Evolutionary conservation across 495 filamentous ascomycete species (phyloP).

Genomic region (Rostrohypoxylon terebratum): DNA sequence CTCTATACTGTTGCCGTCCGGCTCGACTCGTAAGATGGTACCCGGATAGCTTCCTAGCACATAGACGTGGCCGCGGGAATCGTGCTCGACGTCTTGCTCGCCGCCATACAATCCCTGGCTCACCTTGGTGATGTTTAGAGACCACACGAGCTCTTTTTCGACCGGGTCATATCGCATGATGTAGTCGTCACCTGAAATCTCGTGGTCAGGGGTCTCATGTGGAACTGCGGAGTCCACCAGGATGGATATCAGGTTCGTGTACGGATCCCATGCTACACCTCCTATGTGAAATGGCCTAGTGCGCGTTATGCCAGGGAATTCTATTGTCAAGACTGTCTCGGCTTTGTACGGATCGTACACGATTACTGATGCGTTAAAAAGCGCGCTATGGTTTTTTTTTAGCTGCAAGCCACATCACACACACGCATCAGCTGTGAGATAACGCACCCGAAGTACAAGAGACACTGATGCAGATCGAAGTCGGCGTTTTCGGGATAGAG

Average conservation of each 20-base stretch:
- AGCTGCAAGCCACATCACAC: slow-evolving; percentile 16
- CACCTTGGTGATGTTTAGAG: slow-evolving; percentile 46
- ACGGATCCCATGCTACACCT: slow-evolving; percentile 50
- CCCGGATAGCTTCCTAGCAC: slow-evolving; percentile 51
- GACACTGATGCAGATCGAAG: slow-evolving; percentile 48
- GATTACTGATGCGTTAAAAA: slow-evolving; percentile 47
- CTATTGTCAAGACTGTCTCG: slow-evolving; percentile 42
- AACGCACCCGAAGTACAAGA: slow-evolving; percentile 47
- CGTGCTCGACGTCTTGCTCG: slow-evolving; percentile 52
- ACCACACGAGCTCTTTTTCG: slow-evolving; percentile 42
- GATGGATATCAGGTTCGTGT: slow-evolving; percentile 49
- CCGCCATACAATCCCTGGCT: slow-evolving; percentile 47
- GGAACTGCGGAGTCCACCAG: slow-evolving; percentile 46
- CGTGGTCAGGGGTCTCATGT: slow-evolving; percentile 46
- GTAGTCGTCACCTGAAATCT: slow-evolving; percentile 48
- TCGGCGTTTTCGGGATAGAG: slow-evolving; percentile 55
- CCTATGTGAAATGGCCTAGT: slow-evolving; percentile 48
- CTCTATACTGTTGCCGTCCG: slow-evolving; percentile 39
- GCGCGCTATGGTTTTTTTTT: slow-evolving; percentile 13
- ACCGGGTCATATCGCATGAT: slow-evolving; percentile 41
- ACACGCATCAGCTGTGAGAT: background rate
- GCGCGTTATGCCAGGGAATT: slow-evolving; percentile 47
- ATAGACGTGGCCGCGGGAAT: slow-evolving; percentile 50
- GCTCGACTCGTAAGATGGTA: slow-evolving; percentile 44
- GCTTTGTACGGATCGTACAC: slow-evolving; percentile 51